Percentiles rank a stretch among this genome's conserved stretches.
phyloP scores from a whole-genome alignment of 257 asterid genomes.

The Cynanchum wilfordii region DNA sequence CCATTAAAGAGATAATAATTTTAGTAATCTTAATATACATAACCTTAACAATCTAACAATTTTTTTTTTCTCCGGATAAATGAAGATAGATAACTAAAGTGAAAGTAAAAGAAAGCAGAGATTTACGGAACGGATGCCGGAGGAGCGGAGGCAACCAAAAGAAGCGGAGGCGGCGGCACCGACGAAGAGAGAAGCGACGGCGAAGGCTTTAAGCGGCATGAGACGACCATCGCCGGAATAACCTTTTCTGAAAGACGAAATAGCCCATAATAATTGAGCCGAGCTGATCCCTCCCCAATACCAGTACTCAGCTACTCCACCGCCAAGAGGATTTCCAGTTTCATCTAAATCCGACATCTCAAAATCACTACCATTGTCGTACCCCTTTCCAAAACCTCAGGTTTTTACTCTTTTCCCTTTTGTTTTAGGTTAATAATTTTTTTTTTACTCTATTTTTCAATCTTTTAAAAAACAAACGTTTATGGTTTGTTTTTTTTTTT shows the following conservation, averaged over 20 bases:
- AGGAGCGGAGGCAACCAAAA: conserved; percentile 44
- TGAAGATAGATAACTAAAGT: neutral
- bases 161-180: conserved; percentile 62
- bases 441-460: too few species aligned
- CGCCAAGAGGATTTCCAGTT: conserved; percentile 11
- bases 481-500: too few species aligned
- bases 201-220: conserved; percentile 82
- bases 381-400: neutral
- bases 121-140: conserved; percentile 60
- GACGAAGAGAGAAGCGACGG: conserved; percentile 70
- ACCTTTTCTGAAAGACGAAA: conserved; percentile 39
- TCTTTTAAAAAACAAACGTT: too few species aligned
- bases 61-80: neutral
- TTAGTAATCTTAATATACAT: neutral
- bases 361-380: conserved; percentile 8
- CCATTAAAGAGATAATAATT: neutral
- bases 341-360: conserved; percentile 41
- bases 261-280: conserved; percentile 60
- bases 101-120: neutral
- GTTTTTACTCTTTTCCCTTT: neutral
- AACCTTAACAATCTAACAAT: neutral
- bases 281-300: conserved; percentile 63
- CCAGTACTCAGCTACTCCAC: conserved; percentile 36
- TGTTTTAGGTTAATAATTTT: too few species aligned
- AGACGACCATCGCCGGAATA: conserved; percentile 41